A percentile compares a stretch with the other conserved stretches of the same genome.
These are phyloP conservation scores for Hibiscus tridactylites DNA, from an alignment of 345 rosid genomes.

Conservation along the genomic window DNA sequence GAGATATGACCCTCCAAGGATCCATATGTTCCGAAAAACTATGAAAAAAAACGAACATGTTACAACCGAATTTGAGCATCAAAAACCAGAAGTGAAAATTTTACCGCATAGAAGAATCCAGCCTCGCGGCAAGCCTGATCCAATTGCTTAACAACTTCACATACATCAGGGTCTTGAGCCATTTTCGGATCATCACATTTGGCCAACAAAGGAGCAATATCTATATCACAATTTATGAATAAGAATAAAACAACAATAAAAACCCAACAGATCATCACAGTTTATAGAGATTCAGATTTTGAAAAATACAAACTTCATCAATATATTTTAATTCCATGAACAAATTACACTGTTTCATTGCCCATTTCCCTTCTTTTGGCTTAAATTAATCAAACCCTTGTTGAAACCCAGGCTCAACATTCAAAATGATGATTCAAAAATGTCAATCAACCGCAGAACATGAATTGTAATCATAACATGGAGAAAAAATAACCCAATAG, in stretches of 20 bases:
- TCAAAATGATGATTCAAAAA: background rate
- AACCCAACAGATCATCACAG: background rate
- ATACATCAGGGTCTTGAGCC: slow-evolving; percentile 47
- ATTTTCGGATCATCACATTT: slow-evolving; percentile 59
- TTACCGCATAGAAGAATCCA: slow-evolving; percentile 90
- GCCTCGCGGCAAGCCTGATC: slow-evolving; percentile 79
- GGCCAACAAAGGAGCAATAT: slow-evolving; percentile 45
- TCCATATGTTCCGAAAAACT: background rate
- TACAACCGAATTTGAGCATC: background rate
- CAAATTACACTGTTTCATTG: background rate
- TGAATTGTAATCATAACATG: background rate
- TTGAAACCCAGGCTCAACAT: background rate
- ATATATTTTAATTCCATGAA: background rate
- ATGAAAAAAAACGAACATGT: background rate
- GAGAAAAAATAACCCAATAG: background rate
- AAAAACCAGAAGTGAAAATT: background rate
- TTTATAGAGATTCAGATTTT: background rate
- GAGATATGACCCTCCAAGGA: background rate
- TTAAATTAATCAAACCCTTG: background rate
- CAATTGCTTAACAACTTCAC: slow-evolving; percentile 47
- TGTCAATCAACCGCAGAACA: background rate
- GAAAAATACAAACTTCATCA: background rate
- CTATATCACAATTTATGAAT: background rate
- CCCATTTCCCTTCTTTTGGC: background rate
- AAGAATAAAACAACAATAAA: background rate